Evolutionary conservation across 805 yeast species (phyloP), one percentile per base, ranked within the genome.

Genomic region (Kodamaea hsintzibuensis): DNA sequence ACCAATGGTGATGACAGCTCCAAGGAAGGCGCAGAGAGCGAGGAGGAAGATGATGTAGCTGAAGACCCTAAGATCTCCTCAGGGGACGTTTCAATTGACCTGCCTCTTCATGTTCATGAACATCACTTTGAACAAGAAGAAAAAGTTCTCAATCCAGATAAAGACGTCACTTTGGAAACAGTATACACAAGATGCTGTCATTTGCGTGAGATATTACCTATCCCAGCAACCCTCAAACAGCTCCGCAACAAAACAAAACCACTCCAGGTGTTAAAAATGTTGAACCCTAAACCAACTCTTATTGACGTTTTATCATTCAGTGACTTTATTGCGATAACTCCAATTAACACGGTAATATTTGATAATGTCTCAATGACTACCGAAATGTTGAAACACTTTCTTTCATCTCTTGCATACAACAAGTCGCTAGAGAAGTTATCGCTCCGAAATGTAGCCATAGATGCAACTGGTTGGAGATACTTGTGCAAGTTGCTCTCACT

Each of bases 61-160:
- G 54, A 17, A 13, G 47, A 35, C 42, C 35, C 54, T 1, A 44
- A 42, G 19, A 50, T 30, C 3, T 27, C 48, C 4, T 35, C 50
- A 1, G 65, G 59, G 12, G 61, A 61, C 5, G 67, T 72, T 37
- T 86, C 79, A 55, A 87, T 88, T 60, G 96, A 88, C 64, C 87
- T 83, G 56, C 93, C 93, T 1, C 80, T 88, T 43, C 88, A 83
- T 66, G 51, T 76, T 19, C 86, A 84, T 65, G 86, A 82, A 57
- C 76, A 80, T 52, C 73, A 76, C 39, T 84, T 83, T 60, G 76
- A 69, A 16, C 72, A 68, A 45, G 70, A 68, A 2, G 47, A 43
- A 39, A 39, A 39, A 17, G 3, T 7, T 6, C 42, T 13, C 2
- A 35, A 16, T 4, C 25, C 37, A 17, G 40, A 13, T 5, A 40